Base-by-base conservation (phyloP, 2,329 filamentous ascomycete species). In the Xylaria polymorpha region DNA sequence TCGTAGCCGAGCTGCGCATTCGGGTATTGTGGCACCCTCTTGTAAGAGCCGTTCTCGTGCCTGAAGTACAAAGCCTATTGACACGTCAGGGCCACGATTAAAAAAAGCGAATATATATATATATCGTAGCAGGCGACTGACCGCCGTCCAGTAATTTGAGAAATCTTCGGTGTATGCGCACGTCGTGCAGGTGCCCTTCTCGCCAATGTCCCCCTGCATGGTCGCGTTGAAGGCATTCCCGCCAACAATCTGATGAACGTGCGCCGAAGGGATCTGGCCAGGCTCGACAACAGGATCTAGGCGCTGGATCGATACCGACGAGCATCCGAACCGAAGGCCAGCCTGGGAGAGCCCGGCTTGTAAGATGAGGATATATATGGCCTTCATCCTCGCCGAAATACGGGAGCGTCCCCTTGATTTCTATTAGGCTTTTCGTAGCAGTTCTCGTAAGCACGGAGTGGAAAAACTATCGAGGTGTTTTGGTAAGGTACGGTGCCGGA, bases 201-300 rank as follows among this genome's bases (percentile, higher is more conserved):
- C 73, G 4, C 72, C 75, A n/a, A 77, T 61, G 22, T 78, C 76
- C 1, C 74, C 75, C 14, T 73, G 71, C 76, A 78, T 78, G 32
- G 71, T 72, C 20, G 76, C 76, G 64, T 76, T 77, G 73, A 78
- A 78, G 20, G 71, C 76, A 64, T 78, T 77, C 1, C 77, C 76
- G 35, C 77, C 76, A 5, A 77, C 76, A 57, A 78, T 77, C 67
- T 78, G 77, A 66, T 78, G 77, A 14, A 78, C 73, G 55, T 78
- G 77, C 9, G 77, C 69, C 0, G 76, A 77, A 1, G 76, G 77
- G n/a, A 73, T 66, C 29, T 69, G 73, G 39, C 77, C 77, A 0
- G 77, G 77, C 69, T 77, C 72, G 18, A 78, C 77, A 5, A 78
- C 72, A 0, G 77, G 77, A 57, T 78, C 77, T 25, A 78, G 68